Conservation (phyloP, 1,284 basidiomycete genomes). For the Ganoderma lingzhi region DNA sequence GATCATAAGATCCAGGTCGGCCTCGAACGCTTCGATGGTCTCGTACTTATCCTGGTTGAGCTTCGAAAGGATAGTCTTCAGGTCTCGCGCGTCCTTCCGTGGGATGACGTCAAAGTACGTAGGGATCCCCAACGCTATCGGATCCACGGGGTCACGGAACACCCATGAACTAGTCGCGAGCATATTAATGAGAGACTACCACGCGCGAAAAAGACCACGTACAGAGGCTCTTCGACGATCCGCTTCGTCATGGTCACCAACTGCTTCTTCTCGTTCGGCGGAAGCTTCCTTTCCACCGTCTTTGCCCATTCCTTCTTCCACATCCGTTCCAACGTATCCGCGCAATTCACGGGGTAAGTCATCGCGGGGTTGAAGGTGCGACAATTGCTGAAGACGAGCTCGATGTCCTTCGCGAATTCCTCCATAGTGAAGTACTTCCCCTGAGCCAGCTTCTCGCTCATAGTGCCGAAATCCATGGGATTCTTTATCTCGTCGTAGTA, state of each 20-base stretch:
- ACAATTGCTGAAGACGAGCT: conserved; percentile 90
- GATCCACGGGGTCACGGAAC: conserved; percentile 90
- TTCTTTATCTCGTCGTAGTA: conserved; percentile 93
- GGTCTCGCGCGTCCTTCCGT: conserved; percentile 87
- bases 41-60: conserved; percentile 88
- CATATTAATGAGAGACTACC: neutral
- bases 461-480: conserved; percentile 96
- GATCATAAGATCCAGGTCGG: conserved; percentile 87
- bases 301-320: conserved; percentile 93
- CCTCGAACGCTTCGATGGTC: conserved; percentile 77
- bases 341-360: conserved; percentile 79
- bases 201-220: conserved; percentile 42
- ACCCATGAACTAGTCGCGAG: conserved; percentile 64
- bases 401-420: conserved; percentile 83
- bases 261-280: conserved; percentile 84
- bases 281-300: conserved; percentile 76
- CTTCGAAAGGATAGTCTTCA: conserved; percentile 84
- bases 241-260: conserved; percentile 78
- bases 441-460: conserved; percentile 73
- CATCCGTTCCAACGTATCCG: conserved; percentile 75
- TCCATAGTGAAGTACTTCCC: conserved; percentile 83
- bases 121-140: conserved; percentile 79
- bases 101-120: conserved; percentile 87
- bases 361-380: conserved; percentile 88
- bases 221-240: conserved; percentile 78